Percentiles rank a stretch among this genome's conserved stretches.
Conservation (phyloP, 495 filamentous ascomycete species). For the Neurospora intermedia region DNA sequence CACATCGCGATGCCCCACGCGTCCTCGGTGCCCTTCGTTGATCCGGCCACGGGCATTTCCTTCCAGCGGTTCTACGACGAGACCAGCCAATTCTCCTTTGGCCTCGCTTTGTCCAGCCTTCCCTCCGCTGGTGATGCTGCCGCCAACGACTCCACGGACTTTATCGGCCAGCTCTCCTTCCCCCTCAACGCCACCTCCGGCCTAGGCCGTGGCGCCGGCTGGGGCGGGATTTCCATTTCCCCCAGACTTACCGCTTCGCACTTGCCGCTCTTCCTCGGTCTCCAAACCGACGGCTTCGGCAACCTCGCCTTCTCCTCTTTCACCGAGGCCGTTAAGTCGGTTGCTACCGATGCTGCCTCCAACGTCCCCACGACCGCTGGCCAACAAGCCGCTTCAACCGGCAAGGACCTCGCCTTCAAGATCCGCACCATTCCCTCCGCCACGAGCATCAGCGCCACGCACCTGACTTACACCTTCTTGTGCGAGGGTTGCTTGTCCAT, state of each 20-base stretch:
- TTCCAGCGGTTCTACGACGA: constrained; percentile 23
- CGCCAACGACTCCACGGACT: background rate
- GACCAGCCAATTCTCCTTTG: constrained; percentile 15
- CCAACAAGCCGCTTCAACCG: constrained; percentile 11
- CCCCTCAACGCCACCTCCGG: background rate
- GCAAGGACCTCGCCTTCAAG: background rate
- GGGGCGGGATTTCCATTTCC: constrained; percentile 11
- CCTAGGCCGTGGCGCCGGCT: constrained; percentile 11
- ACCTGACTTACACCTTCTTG: constrained; percentile 14
- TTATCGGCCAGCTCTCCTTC: constrained; percentile 22
- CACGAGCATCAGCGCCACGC: constrained; percentile 7
- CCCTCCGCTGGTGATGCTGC: background rate
- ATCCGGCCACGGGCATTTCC: constrained; percentile 14
- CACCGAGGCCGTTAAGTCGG: background rate
- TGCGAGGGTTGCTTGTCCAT: constrained; percentile 15
- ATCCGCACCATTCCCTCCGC: constrained; percentile 9
- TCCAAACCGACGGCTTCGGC: constrained; percentile 11
- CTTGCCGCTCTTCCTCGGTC: constrained; percentile 10
- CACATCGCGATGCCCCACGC: background rate
- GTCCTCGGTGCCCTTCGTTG: constrained; percentile 6
- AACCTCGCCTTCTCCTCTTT: constrained; percentile 10
- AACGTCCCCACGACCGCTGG: background rate
- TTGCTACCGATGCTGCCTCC: background rate
- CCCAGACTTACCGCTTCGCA: constrained; percentile 11
- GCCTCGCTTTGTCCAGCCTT: constrained; percentile 12